phyloP scores from a whole-genome alignment of 2,329 filamentous ascomycete genomes.

The Penicillium corylophilum region DNA sequence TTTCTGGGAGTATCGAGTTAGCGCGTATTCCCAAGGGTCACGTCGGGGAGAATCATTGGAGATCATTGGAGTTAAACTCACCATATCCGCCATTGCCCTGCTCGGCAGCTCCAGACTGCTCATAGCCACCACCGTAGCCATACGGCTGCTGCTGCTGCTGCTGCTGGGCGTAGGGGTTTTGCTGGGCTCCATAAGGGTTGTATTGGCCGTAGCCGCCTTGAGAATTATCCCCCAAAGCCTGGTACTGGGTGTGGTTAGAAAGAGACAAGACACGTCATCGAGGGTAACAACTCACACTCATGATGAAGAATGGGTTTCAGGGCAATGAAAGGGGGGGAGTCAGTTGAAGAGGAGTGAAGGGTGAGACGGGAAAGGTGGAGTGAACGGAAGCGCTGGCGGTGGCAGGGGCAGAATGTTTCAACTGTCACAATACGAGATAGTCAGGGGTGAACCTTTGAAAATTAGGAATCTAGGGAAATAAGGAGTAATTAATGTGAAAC shows the following conservation, averaged over 20 bases:
- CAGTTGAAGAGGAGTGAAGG: slow-evolving; percentile 15
- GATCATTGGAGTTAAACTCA: slow-evolving; percentile 18
- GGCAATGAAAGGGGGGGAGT: slow-evolving; percentile 10
- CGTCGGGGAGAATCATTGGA: too few species aligned
- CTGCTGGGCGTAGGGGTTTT: slow-evolving; percentile 34
- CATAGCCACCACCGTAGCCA: slow-evolving; percentile 27
- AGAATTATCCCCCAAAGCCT: slow-evolving; percentile 30
- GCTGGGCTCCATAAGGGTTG: slow-evolving; percentile 52
- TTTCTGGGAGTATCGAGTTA: slow-evolving; percentile 38
- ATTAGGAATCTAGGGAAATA: not conserved
- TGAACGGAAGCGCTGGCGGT: slow-evolving; percentile 22
- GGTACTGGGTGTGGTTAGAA: slow-evolving; percentile 21
- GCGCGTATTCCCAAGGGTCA: slow-evolving; percentile 1
- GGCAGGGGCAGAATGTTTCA: slow-evolving; percentile 5
- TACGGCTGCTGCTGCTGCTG: slow-evolving; percentile 23
- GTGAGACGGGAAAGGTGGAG: slow-evolving; percentile 26
- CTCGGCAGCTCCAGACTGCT: slow-evolving; percentile 31
- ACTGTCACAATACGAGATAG: slow-evolving; percentile 8
- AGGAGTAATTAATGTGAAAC: not conserved
- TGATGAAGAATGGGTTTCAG: slow-evolving; percentile 32
- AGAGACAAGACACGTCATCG: not conserved
- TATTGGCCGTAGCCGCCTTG: slow-evolving; percentile 53
- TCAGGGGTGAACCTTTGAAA: slow-evolving; percentile 4
- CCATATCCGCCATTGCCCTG: slow-evolving; percentile 40
- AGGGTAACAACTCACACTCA: slow-evolving; percentile 49